Base-by-base conservation (phyloP, 345 rosid genomes). In the Streptanthus diversifolius region DNA sequence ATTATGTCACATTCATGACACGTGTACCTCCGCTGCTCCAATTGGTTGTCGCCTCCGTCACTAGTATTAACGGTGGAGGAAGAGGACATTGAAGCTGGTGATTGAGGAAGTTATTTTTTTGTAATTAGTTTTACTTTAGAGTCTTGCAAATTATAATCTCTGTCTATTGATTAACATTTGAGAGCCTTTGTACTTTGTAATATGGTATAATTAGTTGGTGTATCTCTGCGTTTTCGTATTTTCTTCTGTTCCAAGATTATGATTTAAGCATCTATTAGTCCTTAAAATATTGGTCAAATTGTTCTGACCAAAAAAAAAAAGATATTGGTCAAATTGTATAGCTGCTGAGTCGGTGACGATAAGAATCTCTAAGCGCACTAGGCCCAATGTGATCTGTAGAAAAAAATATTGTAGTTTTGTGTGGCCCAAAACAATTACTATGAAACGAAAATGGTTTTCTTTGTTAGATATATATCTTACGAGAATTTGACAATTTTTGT, bases 1-100 rank as follows among this genome's bases (percentile, higher is more conserved):
- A 73, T 68, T 65, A 81, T 71, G 73, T 81, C 79, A 40, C 85
- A 85, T 64, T 77, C 75, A 62, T 36, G 78, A 70, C 88, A 85
- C 70, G 73, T 81, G 78, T 70, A 84, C 3, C 68, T 73, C 44
- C 69, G 69, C 3, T 30, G 36, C 40, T 73, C 61, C 19, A 29
- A 5, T 52, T 36, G 25, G 66, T 61, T 13, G 39, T 5, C 13
- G 48, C 27, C 27, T 48, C 27, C 4, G 53, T 48, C 53, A 1
- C 14, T 32, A 56, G 60, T 30, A 13, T 3, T 29, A 39, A 32
- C 24, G 5, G 45, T 6, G 40, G 66, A 45, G 32, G 69, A 68
- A 11, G 53, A 51, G 1, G 68, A 47, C 68, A n/a, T n/a, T n/a
- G n/a, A n/a, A n/a, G n/a, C n/a, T n/a, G n/a, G n/a, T n/a, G n/a